Percentiles rank a stretch among this genome's conserved stretches.
Conservation (phyloP, 306 rosid species). For the Castanopsis chinensis region DNA sequence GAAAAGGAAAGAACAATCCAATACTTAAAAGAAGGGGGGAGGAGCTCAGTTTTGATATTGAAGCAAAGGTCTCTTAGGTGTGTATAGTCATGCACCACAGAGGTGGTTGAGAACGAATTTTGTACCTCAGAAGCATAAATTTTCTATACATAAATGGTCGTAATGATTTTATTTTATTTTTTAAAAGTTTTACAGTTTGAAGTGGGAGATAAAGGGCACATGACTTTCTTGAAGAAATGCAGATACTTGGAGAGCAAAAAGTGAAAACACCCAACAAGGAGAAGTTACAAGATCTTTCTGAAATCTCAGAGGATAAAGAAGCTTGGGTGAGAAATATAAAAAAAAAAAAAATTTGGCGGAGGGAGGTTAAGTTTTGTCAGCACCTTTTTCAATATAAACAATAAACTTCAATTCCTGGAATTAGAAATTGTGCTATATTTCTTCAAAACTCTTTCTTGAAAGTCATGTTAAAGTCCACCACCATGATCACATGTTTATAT, state of each 20-base stretch:
- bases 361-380: background rate
- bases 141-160: background rate
- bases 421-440: background rate
- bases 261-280: background rate
- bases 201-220: background rate
- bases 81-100: background rate
- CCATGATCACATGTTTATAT: background rate
- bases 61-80: background rate
- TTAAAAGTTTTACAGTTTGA: no score
- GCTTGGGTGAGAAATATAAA: background rate
- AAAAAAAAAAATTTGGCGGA: background rate
- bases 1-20: no score
- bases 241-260: no score
- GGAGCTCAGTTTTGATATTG: background rate
- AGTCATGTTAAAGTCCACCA: background rate
- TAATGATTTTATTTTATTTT: no score
- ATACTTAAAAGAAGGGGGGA: no score
- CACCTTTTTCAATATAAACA: background rate
- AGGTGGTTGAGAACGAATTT: background rate
- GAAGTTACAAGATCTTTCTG: background rate
- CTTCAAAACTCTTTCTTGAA: constrained; percentile 1
- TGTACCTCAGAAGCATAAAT: background rate
- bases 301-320: background rate
- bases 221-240: background rate
- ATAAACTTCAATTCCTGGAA: background rate